Evolutionary conservation across 2,329 filamentous ascomycete genomes (phyloP).

Genomic region (Erysiphe pisi): DNA sequence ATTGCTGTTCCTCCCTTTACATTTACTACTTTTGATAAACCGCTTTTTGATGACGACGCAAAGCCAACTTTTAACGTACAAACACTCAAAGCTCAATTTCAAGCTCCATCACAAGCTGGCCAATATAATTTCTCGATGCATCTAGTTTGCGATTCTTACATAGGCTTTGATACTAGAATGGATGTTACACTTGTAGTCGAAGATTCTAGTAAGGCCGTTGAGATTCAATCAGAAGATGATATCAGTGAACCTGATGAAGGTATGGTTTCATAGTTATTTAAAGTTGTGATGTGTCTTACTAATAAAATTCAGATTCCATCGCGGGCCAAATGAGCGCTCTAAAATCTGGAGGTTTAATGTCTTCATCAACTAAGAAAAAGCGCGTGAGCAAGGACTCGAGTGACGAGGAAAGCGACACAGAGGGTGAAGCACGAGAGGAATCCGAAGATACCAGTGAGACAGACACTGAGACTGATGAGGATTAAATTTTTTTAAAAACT

Average conservation of each 20-base stretch:
- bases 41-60: slow-evolving; percentile 66
- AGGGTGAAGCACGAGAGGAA: slow-evolving; percentile 48
- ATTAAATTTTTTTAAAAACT: slow-evolving; percentile 32
- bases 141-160: slow-evolving; percentile 84
- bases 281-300: slow-evolving; percentile 28
- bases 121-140: slow-evolving; percentile 94
- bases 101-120: slow-evolving; percentile 80
- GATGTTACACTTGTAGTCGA: slow-evolving; percentile 84
- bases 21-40: slow-evolving; percentile 87
- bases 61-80: slow-evolving; percentile 91
- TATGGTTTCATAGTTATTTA: slow-evolving; percentile 42
- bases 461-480: slow-evolving; percentile 50
- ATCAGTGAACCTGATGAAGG: slow-evolving; percentile 98
- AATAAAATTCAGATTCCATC: slow-evolving; percentile 55
- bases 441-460: slow-evolving; percentile 54
- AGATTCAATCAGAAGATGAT: slow-evolving; percentile 76
- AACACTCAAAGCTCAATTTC: slow-evolving; percentile 94
- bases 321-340: slow-evolving; percentile 84
- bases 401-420: slow-evolving; percentile 74
- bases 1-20: slow-evolving; percentile 94
- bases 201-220: slow-evolving; percentile 72
- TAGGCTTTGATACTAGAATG: slow-evolving; percentile 86
- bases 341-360: slow-evolving; percentile 52
- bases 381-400: slow-evolving; percentile 44
- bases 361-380: slow-evolving; percentile 47